These are phyloP conservation scores for Pichia terricola DNA, from an alignment of 1,139 yeast genomes.

Conservation along the genomic window DNA sequence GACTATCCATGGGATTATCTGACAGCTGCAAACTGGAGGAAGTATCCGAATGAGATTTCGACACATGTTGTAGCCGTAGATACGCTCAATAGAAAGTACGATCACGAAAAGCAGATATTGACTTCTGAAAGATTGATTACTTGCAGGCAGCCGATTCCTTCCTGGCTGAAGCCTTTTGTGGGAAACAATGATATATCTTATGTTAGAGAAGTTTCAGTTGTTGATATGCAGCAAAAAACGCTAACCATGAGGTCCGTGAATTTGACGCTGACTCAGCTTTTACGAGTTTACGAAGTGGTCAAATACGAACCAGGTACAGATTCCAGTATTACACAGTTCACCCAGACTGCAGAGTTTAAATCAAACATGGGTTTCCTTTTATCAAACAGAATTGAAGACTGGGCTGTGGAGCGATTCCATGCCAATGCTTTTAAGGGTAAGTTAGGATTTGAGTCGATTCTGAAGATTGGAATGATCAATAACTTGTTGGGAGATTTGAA, in stretches of 20 bases:
- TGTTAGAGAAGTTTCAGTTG: slow-evolving; percentile 84
- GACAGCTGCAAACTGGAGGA: slow-evolving; percentile 93
- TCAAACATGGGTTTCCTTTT: slow-evolving; percentile 67
- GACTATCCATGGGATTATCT: slow-evolving; percentile 90
- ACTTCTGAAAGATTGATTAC: slow-evolving; percentile 84
- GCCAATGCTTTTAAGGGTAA: slow-evolving; percentile 82
- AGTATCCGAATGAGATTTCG: slow-evolving; percentile 87
- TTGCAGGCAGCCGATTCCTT: slow-evolving; percentile 79
- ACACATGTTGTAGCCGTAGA: slow-evolving; percentile 96
- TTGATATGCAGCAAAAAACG: slow-evolving; percentile 56
- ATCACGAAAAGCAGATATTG: slow-evolving; percentile 44
- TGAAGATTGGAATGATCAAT: slow-evolving; percentile 27
- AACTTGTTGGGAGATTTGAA: slow-evolving; percentile 13
- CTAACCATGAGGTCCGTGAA: slow-evolving; percentile 79
- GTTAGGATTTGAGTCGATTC: slow-evolving; percentile 73
- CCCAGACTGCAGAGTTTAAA: slow-evolving; percentile 80
- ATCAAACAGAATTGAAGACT: slow-evolving; percentile 85
- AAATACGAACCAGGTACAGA: slow-evolving; percentile 56
- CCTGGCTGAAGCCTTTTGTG: slow-evolving; percentile 65
- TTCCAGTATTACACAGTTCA: slow-evolving; percentile 29
- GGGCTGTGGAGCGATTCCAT: slow-evolving; percentile 82
- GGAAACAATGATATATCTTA: slow-evolving; percentile 71
- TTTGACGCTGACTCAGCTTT: slow-evolving; percentile 67
- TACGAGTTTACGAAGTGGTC: slow-evolving; percentile 81
- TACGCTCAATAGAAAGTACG: slow-evolving; percentile 63